Evolutionary conservation across 2,329 filamentous ascomycete genomes (phyloP).

Genomic region (Calonectria montana): DNA sequence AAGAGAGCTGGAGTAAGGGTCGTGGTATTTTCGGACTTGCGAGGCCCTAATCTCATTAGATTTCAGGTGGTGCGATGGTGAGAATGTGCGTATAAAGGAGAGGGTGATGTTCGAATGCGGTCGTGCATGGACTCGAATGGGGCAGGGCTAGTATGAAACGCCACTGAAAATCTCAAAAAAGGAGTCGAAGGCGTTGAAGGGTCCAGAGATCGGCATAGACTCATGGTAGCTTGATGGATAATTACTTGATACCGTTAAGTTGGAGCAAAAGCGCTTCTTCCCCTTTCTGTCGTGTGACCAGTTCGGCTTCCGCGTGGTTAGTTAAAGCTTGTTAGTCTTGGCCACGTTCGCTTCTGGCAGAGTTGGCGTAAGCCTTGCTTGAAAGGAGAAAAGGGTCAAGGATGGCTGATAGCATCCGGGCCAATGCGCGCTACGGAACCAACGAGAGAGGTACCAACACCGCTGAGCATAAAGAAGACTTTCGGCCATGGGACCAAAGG

Average conservation of each 20-base stretch:
- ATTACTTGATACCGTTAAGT: conserved; percentile 2
- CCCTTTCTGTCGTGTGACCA: neutral
- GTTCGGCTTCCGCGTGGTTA: neutral
- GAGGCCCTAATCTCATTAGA: neutral
- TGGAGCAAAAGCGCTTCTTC: too few relatives aligned
- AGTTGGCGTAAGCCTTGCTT: neutral
- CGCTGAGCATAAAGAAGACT: conserved; percentile 8
- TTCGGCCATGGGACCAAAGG: neutral
- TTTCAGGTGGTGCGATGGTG: conserved; percentile 8
- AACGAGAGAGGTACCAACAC: neutral
- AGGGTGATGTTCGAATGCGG: neutral
- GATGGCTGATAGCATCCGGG: neutral
- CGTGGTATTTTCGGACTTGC: neutral
- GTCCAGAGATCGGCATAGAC: neutral
- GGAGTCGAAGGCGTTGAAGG: neutral
- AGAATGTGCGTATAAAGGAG: neutral
- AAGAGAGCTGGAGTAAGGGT: neutral
- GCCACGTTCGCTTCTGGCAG: conserved; percentile 5
- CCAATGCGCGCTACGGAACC: neutral
- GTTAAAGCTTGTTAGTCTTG: neutral
- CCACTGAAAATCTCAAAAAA: neutral
- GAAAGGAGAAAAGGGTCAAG: neutral
- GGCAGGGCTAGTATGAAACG: neutral
- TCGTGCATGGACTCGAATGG: neutral
- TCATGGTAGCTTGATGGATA: neutral